phyloP scores from a whole-genome alignment of 2,329 filamentous ascomycete species.

The Colletotrichum neosansevieriae region DNA sequence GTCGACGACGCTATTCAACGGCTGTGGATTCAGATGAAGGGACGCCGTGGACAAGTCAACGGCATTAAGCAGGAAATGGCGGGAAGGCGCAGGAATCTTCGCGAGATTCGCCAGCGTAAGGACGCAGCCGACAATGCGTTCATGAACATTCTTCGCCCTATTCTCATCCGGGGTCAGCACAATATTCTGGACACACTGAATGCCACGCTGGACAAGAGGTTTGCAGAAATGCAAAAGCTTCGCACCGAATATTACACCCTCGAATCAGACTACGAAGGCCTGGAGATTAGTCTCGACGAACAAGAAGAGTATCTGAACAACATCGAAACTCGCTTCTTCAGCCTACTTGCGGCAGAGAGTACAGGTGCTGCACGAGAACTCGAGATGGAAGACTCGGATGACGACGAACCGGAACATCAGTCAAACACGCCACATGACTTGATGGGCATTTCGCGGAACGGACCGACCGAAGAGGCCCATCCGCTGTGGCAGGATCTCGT shows the following conservation, averaged over 20 bases:
- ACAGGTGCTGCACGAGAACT: slow-evolving; percentile 3
- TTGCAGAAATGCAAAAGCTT: slow-evolving; percentile 52
- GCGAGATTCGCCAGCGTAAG: slow-evolving; percentile 48
- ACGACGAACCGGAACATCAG: slow-evolving; percentile 22
- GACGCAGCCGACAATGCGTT: slow-evolving; percentile 55
- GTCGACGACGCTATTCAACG: slow-evolving; percentile 48
- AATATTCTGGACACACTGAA: slow-evolving; percentile 42
- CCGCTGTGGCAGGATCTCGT: slow-evolving; percentile 61
- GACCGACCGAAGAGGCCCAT: slow-evolving; percentile 56
- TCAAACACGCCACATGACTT: slow-evolving; percentile 49
- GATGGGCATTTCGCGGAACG: slow-evolving; percentile 51
- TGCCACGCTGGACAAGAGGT: slow-evolving; percentile 45
- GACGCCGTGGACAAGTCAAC: slow-evolving; percentile 47
- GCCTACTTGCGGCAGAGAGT: slow-evolving; percentile 46
- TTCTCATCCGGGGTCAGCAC: slow-evolving; percentile 47
- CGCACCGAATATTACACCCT: slow-evolving; percentile 53
- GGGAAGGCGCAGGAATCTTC: slow-evolving; percentile 47
- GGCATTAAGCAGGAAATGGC: slow-evolving; percentile 50
- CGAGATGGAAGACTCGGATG: slow-evolving; percentile 26
- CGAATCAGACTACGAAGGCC: slow-evolving; percentile 53
- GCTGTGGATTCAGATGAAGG: slow-evolving; percentile 52
- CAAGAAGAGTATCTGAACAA: slow-evolving; percentile 51
- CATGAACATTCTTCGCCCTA: slow-evolving; percentile 53
- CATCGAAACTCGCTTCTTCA: slow-evolving; percentile 55
- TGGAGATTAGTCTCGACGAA: slow-evolving; percentile 51